A percentile compares a stretch with the other conserved stretches of the same genome.
Conservation (phyloP, 1,139 yeast genomes). For the Kurtzmaniella quercitrusa region DNA sequence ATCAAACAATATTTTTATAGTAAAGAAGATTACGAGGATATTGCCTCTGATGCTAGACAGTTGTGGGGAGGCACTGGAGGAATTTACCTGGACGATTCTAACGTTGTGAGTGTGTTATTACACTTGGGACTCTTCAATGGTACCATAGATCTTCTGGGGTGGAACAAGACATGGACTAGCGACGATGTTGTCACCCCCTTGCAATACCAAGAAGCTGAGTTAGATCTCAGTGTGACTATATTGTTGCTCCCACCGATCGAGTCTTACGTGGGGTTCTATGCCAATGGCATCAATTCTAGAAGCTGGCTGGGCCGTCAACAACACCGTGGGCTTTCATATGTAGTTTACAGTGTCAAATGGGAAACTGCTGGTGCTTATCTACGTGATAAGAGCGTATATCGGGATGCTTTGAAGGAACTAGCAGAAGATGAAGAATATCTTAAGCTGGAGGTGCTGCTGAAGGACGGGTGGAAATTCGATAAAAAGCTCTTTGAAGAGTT, state of each 20-base stretch:
- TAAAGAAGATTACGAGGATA: conserved; percentile 23
- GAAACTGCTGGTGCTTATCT: conserved; percentile 30
- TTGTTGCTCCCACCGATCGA: conserved; percentile 66
- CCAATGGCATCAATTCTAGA: conserved; percentile 70
- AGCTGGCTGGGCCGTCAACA: conserved; percentile 51
- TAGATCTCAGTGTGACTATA: conserved; percentile 66
- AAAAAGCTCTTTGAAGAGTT: conserved; percentile 22
- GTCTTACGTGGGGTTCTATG: conserved; percentile 56
- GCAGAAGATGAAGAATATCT: conserved; percentile 20
- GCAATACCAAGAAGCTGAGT: conserved; percentile 26
- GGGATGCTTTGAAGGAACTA: conserved; percentile 25
- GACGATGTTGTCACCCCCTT: conserved; percentile 25
- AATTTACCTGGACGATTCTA: conserved; percentile 90
- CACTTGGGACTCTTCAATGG: conserved; percentile 63
- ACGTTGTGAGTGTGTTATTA: conserved; percentile 65
- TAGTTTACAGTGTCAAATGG: conserved; percentile 55
- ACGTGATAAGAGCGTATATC: conserved; percentile 26
- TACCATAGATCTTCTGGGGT: conserved; percentile 25
- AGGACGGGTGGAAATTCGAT: conserved; percentile 33
- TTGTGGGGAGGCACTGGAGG: conserved; percentile 85
- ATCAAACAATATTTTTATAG: conserved; percentile 19
- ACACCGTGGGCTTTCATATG: conserved; percentile 70
- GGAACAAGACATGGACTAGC: conserved; percentile 31
- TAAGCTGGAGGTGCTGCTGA: conserved; percentile 12
- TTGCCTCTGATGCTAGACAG: conserved; percentile 37